Evolutionary conservation across 2,329 filamentous ascomycete species (phyloP).

Genomic region (Monosporascus sp.): DNA sequence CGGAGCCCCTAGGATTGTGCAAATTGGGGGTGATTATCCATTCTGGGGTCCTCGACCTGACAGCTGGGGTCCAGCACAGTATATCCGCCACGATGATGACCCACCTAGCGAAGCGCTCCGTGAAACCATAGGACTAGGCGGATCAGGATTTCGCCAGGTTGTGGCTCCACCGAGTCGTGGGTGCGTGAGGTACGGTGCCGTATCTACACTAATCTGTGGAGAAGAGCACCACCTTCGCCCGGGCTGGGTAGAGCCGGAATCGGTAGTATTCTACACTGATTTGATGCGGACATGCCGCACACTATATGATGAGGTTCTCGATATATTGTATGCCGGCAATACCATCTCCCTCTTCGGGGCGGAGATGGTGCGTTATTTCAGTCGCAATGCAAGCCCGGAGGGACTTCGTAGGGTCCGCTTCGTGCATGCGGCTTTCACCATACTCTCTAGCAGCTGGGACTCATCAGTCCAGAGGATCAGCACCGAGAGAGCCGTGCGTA

Average conservation of each 20-base stretch:
- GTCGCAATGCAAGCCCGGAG: constrained; percentile 14
- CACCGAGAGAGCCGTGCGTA: constrained; percentile 3
- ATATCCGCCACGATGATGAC: constrained; percentile 10
- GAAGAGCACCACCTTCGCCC: background rate
- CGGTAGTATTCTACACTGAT: constrained; percentile 2
- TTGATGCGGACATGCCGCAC: constrained; percentile 9
- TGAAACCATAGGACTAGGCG: constrained; percentile 6
- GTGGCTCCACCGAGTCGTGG: constrained; percentile 4
- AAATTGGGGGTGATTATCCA: constrained; percentile 1
- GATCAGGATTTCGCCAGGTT: constrained; percentile 2
- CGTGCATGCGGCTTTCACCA: constrained; percentile 9
- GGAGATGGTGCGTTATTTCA: constrained; percentile 13
- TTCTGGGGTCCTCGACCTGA: constrained; percentile 5
- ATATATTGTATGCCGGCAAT: constrained; percentile 9
- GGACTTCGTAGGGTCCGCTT: constrained; percentile 8
- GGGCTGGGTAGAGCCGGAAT: background rate
- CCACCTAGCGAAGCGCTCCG: constrained; percentile 6
- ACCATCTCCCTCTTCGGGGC: constrained; percentile 14
- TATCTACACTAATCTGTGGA: constrained; percentile 9
- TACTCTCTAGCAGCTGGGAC: constrained; percentile 4
- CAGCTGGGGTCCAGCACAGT: constrained; percentile 2
- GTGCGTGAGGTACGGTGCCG: background rate
- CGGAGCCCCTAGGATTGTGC: constrained; percentile 1
- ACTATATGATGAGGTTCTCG: constrained; percentile 10
- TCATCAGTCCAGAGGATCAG: constrained; percentile 1